phyloP scores from a whole-genome alignment of 805 yeast species.

The Lachancea cidri region DNA sequence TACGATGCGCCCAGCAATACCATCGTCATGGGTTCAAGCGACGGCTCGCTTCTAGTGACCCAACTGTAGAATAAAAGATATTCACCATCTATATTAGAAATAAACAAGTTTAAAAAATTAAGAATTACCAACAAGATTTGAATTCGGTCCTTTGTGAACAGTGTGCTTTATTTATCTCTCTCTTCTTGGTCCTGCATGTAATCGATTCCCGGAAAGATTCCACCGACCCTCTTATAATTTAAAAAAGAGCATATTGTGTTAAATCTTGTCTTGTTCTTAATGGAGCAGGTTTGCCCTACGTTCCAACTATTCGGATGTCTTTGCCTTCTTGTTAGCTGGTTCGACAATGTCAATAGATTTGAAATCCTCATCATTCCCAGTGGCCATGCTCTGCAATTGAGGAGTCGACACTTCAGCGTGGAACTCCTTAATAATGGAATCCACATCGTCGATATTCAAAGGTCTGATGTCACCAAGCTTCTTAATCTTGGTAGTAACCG shows the following conservation, averaged over 20 bases:
- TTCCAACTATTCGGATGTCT: constrained; percentile 3
- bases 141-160: neutral
- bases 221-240: too few species aligned
- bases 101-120: neutral
- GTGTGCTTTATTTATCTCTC: neutral
- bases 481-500: constrained; percentile 89
- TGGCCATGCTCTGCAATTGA: constrained; percentile 30
- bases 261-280: too few species aligned
- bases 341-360: constrained; percentile 19
- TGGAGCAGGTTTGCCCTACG: neutral
- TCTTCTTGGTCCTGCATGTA: too few species aligned
- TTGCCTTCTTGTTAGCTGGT: constrained; percentile 33
- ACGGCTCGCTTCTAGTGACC: constrained; percentile 4
- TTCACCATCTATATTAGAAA: neutral
- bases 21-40: constrained; percentile 1
- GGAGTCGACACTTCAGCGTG: constrained; percentile 74
- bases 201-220: too few species aligned
- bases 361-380: constrained; percentile 17
- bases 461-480: constrained; percentile 92
- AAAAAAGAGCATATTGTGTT: too few species aligned
- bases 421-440: constrained; percentile 89
- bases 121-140: neutral
- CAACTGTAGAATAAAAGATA: neutral
- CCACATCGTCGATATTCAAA: constrained; percentile 93
- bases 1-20: constrained; percentile 3